Evolutionary conservation across 2,329 filamentous ascomycete species (phyloP).

Genomic region (Chalara sp.): DNA sequence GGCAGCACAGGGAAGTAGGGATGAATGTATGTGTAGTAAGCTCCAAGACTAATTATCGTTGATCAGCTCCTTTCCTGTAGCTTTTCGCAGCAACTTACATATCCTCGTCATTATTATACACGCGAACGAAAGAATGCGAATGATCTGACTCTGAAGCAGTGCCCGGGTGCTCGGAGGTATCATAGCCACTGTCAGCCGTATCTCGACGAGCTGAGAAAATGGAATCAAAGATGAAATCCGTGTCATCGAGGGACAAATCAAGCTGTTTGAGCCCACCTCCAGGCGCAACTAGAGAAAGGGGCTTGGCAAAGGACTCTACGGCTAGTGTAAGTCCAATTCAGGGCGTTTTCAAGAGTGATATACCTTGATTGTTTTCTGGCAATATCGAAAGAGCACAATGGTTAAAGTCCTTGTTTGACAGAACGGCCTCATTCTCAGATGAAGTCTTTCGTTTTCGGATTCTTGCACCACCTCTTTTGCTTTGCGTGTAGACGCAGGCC

Average conservation of each 20-base stretch:
- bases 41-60: slow-evolving; percentile 31
- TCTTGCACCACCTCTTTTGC: slow-evolving; percentile 23
- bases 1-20: slow-evolving; percentile 44
- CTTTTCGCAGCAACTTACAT: slow-evolving; percentile 13
- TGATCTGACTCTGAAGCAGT: slow-evolving; percentile 9
- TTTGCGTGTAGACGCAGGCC: slow-evolving; percentile 22
- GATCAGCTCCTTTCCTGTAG: neutral
- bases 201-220: slow-evolving; percentile 14
- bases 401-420: slow-evolving; percentile 13
- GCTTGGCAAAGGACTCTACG: slow-evolving; percentile 29
- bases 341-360: slow-evolving; percentile 1
- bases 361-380: slow-evolving; percentile 12
- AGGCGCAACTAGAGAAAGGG: slow-evolving; percentile 25
- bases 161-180: slow-evolving; percentile 10
- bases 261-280: slow-evolving; percentile 41
- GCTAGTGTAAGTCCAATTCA: neutral
- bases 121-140: slow-evolving; percentile 9
- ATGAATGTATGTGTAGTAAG: slow-evolving; percentile 46
- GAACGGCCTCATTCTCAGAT: neutral
- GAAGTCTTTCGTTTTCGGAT: slow-evolving; percentile 13
- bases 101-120: slow-evolving; percentile 20
- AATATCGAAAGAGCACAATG: slow-evolving; percentile 12
- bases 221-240: slow-evolving; percentile 18
- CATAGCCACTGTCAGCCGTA: slow-evolving; percentile 13
- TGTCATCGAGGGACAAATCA: slow-evolving; percentile 37